Evolutionary conservation across 2,329 filamentous ascomycete species (phyloP), one percentile per base, ranked within the genome.

Genomic region (Macroventuria anomochaeta): DNA sequence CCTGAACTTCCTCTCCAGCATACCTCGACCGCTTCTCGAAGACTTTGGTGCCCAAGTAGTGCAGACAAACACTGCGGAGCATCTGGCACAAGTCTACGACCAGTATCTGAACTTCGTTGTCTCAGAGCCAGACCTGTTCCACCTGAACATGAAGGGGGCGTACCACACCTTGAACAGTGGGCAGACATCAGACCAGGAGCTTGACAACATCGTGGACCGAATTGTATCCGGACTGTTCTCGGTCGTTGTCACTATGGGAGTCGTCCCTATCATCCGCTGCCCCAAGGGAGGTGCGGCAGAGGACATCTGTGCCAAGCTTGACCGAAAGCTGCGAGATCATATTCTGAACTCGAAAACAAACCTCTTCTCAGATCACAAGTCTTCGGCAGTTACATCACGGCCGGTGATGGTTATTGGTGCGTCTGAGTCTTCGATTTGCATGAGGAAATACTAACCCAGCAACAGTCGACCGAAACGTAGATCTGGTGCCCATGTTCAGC

Each of bases 31-130:
- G 7, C 81, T 97, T 13, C 85, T 99, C 43, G 95, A 99, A 79
- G 93, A 97, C 57, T 97, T 99, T 72, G 95, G 93, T 4, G 83
- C 90, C 13, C 88, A 96, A 72, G 96, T 93, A 10, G 93, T 91
- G 5, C 80, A 89, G 25, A 87, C 91, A 11, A 90, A 88, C 21
- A 96, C 92, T 0, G 87, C 93, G 5, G 93, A 97, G 64, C 87
- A 90, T 67, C 93, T 99, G 58, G 88, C 93, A 2, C 93, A 97
- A 69, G 85, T 99, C 6, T 99, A 88, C 67, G 95, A 99, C 72
- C 95, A 99, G 73, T 97, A 97, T 70, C 81, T 99, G 47, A 97
- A 99, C 76, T 99, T 97, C 69, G 90, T 97, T 59, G 93, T 97
- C 34, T 90, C 90, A 28, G 95, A 99, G 73, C 93, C 93, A 5